phyloP scores from a whole-genome alignment of 2,329 filamentous ascomycete genomes.

The Ophiostoma novo-ulmi region DNA sequence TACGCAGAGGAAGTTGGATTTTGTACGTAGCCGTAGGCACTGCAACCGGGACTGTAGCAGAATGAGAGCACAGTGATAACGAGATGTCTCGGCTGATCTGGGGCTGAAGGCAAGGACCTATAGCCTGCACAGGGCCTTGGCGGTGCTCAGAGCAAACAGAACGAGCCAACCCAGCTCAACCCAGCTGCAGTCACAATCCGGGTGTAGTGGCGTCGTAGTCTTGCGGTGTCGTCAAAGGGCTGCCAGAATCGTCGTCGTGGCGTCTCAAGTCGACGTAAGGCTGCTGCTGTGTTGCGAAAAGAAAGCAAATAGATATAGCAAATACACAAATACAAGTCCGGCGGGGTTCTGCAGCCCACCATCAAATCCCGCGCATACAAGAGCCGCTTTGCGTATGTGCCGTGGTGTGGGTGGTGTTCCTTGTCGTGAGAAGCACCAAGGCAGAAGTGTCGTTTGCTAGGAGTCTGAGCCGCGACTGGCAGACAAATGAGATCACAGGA shows the following conservation, averaged over 20 bases:
- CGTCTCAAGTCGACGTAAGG: not conserved
- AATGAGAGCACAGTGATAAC: not conserved
- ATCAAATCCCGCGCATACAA: not conserved
- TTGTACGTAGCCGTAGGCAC: too few species aligned
- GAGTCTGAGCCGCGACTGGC: not conserved
- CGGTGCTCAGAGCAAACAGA: not conserved
- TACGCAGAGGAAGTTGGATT: too few species aligned
- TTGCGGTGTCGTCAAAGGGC: not conserved
- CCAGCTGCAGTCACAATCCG: not conserved
- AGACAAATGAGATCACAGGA: slow-evolving; percentile 6
- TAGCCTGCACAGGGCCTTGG: not conserved
- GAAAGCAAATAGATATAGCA: not conserved
- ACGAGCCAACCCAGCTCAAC: not conserved
- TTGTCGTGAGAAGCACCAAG: not conserved
- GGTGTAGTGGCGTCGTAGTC: not conserved
- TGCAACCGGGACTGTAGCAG: not conserved
- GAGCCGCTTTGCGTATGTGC: not conserved
- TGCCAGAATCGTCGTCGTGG: not conserved
- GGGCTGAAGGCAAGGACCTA: not conserved
- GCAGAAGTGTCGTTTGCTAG: not conserved
- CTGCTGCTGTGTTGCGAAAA: not conserved
- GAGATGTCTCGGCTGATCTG: not conserved
- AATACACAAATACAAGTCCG: not conserved
- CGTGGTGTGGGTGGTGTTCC: not conserved
- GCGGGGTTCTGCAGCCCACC: slow-evolving; percentile 4